Evolutionary conservation across 495 filamentous ascomycete species (phyloP).

Genomic region (Podospora didyma): DNA sequence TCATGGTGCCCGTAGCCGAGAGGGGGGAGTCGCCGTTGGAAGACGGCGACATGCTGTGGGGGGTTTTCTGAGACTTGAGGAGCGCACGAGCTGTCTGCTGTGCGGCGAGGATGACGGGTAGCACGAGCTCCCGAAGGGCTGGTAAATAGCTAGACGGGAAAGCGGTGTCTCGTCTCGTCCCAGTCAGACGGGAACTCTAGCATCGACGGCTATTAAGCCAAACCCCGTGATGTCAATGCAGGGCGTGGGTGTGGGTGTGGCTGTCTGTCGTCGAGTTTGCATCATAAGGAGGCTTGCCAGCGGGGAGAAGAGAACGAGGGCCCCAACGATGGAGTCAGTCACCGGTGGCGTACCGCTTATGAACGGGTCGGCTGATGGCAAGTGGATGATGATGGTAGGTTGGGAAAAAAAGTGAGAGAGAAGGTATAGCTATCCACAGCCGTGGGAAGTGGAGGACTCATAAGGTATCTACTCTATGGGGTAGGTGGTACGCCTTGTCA

Average conservation of each 20-base stretch:
- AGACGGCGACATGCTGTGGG: constrained; percentile 42
- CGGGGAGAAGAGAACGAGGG: constrained; percentile 1
- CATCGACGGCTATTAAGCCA: constrained; percentile 5
- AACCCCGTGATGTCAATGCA: constrained; percentile 8
- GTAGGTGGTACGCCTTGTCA: neutral
- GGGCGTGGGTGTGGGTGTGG: neutral
- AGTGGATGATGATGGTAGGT: constrained; percentile 6
- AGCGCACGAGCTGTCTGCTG: neutral
- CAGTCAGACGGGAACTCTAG: constrained; percentile 3
- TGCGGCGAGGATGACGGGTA: constrained; percentile 8
- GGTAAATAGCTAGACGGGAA: neutral
- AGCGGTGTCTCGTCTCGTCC: constrained; percentile 3
- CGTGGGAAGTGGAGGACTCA: constrained; percentile 30
- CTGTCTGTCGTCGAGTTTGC: constrained; percentile 16
- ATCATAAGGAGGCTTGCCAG: constrained; percentile 15
- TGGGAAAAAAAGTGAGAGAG: constrained; percentile 15
- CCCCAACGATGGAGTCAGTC: neutral
- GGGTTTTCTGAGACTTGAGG: neutral
- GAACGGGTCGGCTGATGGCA: neutral
- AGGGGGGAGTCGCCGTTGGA: constrained; percentile 49
- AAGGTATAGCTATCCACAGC: constrained; percentile 20
- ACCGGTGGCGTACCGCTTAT: neutral
- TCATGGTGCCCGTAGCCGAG: constrained; percentile 37
- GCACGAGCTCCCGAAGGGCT: constrained; percentile 2
- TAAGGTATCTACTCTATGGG: constrained; percentile 15